Conservation (phyloP, 2,329 filamentous ascomycete species). For the Xylaria sp. region DNA sequence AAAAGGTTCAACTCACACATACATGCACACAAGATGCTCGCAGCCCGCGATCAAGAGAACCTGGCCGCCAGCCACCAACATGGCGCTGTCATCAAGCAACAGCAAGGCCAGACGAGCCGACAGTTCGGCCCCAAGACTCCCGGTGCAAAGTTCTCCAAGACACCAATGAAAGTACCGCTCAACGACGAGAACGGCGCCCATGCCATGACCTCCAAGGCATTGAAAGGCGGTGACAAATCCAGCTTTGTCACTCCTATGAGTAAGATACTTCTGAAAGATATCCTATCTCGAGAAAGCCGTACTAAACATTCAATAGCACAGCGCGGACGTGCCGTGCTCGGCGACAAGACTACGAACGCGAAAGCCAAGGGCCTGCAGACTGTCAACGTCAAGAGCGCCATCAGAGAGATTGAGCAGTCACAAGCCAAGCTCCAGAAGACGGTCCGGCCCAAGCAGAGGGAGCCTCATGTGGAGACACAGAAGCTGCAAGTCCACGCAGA, state of each 20-base stretch:
- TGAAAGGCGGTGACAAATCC: constrained; percentile 64
- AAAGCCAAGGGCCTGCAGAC: constrained; percentile 78
- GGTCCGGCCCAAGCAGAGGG: constrained; percentile 22
- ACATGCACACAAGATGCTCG: constrained; percentile 77
- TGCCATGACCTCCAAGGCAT: constrained; percentile 61
- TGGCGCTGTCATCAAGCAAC: constrained; percentile 76
- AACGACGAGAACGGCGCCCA: constrained; percentile 85
- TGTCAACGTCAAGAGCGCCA: constrained; percentile 69
- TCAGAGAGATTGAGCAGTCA: constrained; percentile 64
- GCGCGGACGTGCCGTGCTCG: constrained; percentile 81
- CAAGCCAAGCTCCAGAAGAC: constrained; percentile 31
- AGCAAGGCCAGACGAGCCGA: constrained; percentile 61
- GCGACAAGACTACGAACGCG: constrained; percentile 96
- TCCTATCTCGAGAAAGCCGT: not conserved
- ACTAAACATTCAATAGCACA: constrained; percentile 58
- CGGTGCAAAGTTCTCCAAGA: constrained; percentile 79
- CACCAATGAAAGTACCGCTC: constrained; percentile 79
- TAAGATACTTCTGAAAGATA: constrained; percentile 55
- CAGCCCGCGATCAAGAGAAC: constrained; percentile 89
- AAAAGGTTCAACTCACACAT: constrained; percentile 43
- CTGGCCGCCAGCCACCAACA: constrained; percentile 79
- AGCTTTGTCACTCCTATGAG: constrained; percentile 84
- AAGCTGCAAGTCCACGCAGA: constrained; percentile 73
- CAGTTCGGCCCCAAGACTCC: constrained; percentile 72
- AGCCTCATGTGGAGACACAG: constrained; percentile 55